Percentiles rank a stretch among this genome's conserved stretches.
Conservation (phyloP, 2,329 filamentous ascomycete species). For the Pseudophaeomoniella oleicola region DNA sequence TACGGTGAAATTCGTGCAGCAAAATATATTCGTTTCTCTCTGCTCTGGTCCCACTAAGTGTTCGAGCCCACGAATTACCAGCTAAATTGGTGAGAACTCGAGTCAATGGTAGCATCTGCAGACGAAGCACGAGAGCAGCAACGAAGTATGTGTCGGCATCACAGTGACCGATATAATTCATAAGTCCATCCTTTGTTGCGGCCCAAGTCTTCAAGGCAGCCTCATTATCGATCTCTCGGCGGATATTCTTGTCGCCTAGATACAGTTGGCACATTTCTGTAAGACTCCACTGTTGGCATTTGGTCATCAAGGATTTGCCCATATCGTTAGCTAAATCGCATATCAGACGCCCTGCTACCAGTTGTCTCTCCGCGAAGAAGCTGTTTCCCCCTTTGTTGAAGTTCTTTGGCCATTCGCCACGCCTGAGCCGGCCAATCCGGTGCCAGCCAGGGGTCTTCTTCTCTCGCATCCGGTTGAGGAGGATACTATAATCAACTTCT, state of each 20-base stretch:
- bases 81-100: slow-evolving; percentile 94
- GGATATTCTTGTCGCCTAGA: slow-evolving; percentile 52
- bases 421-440: slow-evolving; percentile 72
- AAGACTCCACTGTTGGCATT: slow-evolving; percentile 95
- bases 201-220: slow-evolving; percentile 77
- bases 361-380: slow-evolving; percentile 82
- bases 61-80: slow-evolving; percentile 96
- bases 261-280: slow-evolving; percentile 96
- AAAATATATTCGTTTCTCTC: slow-evolving; percentile 99
- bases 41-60: slow-evolving; percentile 84
- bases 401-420: slow-evolving; percentile 71
- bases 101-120: slow-evolving; percentile 84
- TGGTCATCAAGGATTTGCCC: slow-evolving; percentile 91
- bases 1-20: slow-evolving; percentile 87
- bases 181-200: slow-evolving; percentile 63
- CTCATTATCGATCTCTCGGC: slow-evolving; percentile 81
- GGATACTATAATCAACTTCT: slow-evolving; percentile 85
- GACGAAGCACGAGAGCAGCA: slow-evolving; percentile 71
- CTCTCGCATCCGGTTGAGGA: slow-evolving; percentile 73
- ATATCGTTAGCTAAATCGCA: slow-evolving; percentile 94
- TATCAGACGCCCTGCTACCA: slow-evolving; percentile 76
- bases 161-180: slow-evolving; percentile 88
- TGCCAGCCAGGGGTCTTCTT: slow-evolving; percentile 93
- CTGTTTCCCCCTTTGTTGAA: slow-evolving; percentile 76
- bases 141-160: slow-evolving; percentile 95